Evolutionary conservation across 2,329 filamentous ascomycete genomes (phyloP).

Genomic region (Ophiosphaerella korrae): DNA sequence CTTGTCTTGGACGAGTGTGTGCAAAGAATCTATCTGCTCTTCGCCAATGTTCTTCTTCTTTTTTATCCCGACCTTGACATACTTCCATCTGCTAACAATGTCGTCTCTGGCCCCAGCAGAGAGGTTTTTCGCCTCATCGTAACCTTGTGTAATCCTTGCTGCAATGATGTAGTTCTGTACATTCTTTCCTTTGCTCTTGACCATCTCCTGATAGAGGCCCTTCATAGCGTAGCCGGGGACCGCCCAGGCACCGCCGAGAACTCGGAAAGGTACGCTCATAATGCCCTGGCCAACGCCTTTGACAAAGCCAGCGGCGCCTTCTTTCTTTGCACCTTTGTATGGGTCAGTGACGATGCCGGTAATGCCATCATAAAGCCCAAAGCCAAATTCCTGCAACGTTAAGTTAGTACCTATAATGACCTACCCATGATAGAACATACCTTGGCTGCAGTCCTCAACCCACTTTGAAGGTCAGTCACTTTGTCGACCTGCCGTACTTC

Average conservation of each 20-base stretch:
- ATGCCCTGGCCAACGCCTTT: conserved; percentile 86
- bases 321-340: conserved; percentile 68
- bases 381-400: conserved; percentile 66
- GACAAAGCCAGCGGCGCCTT: conserved; percentile 68
- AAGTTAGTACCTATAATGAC: neutral
- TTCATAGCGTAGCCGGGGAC: conserved; percentile 83
- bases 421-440: conserved; percentile 37
- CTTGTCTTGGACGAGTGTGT: conserved; percentile 48
- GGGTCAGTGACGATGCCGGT: conserved; percentile 83
- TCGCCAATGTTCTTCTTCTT: conserved; percentile 58
- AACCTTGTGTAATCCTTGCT: conserved; percentile 76
- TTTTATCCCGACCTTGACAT: conserved; percentile 62
- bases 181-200: conserved; percentile 71
- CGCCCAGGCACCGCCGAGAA: conserved; percentile 68
- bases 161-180: conserved; percentile 81
- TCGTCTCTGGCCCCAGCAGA: conserved; percentile 63
- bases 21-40: conserved; percentile 57
- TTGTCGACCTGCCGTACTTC: conserved; percentile 78
- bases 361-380: conserved; percentile 80
- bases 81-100: conserved; percentile 70
- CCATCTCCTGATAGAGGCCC: conserved; percentile 78
- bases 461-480: conserved; percentile 77
- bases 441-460: conserved; percentile 76
- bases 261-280: conserved; percentile 80
- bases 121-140: conserved; percentile 66